Evolutionary conservation across 768 basidiomycete genomes (phyloP), one percentile per base, ranked within the genome.

Genomic region (Rhizopogon vesiculosus): DNA sequence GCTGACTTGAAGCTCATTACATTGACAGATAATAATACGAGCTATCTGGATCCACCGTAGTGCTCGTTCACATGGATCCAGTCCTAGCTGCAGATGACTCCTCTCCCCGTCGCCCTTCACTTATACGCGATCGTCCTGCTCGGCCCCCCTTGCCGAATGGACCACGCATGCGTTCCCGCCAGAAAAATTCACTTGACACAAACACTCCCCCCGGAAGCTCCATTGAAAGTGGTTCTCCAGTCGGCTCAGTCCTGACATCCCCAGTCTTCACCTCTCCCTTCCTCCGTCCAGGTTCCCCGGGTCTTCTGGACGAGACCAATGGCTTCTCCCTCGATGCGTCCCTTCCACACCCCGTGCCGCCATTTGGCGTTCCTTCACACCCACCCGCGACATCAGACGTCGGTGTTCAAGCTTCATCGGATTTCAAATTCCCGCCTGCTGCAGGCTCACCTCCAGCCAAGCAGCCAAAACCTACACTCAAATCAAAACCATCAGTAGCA

Each of bases 91-190:
- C 41, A 48, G 59, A 67, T 53, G 60, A 62, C 40, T 25, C 4
- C 16, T 13, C 56, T 57, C 33, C 50, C 19, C 51, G 56, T 31
- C 52, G 57, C 15, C 55, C 60, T 0, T 61, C 66, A 12, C 25
- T 58, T 0, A n/a, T 25, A 3, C 60, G 35, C 42, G 66, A 70
- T 58, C 61, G 69, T 3, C 69, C 69, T 1, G 9, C 45, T 0
- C 59, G 68, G 9, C 41, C 62, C 0, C 68, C 68, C 0, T 54
- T 51, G 7, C 54, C 54, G 16, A 25, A 54, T n/a, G 68, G 68
- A 0, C 68, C 68, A 0, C 55, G 68, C 2, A 56, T 61, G 38
- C 64, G 59, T 18, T 57, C 62, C 0, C 58, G 51, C 13, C 51
- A 46, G 33, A 66, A 60, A 43, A 53, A 51, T 19, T 57, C 63